Base-by-base conservation (phyloP, 75 land plant species). In the Azolla pinnata region DNA sequence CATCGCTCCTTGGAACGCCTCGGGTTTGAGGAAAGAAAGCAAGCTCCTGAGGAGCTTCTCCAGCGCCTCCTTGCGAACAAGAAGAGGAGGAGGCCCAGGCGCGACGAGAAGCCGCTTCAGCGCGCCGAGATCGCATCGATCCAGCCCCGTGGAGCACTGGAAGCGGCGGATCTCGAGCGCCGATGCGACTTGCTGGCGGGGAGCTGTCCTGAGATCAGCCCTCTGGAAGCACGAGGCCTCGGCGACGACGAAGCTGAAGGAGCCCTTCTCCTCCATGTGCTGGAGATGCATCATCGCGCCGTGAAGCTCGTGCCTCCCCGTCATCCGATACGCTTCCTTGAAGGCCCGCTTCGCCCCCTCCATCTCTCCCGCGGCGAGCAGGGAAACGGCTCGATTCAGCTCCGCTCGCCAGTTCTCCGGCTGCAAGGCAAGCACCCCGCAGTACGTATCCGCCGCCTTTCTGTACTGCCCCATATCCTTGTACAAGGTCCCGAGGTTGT, bases 301-400 rank as follows among this genome's bases (percentile, higher is more conserved):
- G 62, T 89, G 80, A 31, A 93, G 60, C 35, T 89, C 98, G 40
- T 81, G 77, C 67, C 96, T 61, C 24, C 89, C 83, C 0, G 96
- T 89, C 98, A 85, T 88, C 68, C 83, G 85, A 75, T 89, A 81
- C 9, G 96, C 98, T 34, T 93, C 98, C 68, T 81, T 93, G 33
- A 93, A 58, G 24, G 96, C 87, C 63, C 70, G 83, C 72, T 62
- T 85, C 2, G 96, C 98, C 47, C 85, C 98, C 19, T 85, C 98
- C 3, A 77, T 67, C 51, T 93, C 96, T 2, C 98, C 87, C 28
- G 86, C 88, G 5, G 96, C 98, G 45, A 93, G 61, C 60, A 93
- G 58, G 19, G 96, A 78, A 0, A 93, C 83, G 14, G 87, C 98
- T 56, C 78, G 74, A 67, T 93, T 89, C 20, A 93, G 87, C 78